Evolutionary conservation across 1,284 basidiomycete genomes (phyloP), one percentile per base, ranked within the genome.

Genomic region (Ustilago lituana): DNA sequence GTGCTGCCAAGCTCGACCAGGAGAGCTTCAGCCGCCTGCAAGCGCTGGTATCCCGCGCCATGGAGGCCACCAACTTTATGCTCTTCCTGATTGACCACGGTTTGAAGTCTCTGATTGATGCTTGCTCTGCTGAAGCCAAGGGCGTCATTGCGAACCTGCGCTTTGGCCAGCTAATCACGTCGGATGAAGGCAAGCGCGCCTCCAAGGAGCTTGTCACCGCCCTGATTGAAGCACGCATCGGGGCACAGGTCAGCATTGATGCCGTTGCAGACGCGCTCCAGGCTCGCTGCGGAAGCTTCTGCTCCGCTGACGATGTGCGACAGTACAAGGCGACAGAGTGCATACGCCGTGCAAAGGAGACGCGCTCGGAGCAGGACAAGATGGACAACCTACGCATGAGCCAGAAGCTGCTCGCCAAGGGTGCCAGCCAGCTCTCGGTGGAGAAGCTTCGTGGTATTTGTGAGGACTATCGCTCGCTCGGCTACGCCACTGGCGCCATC

Each of bases 321-420:
- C 85, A 97, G 45, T 98, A 98, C 86, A 98, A 98, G 91, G 95
- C 95, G 1, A 91, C 93, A 79, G 96, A 99, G 83, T 92, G 90
- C 73, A 87, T 97, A 39, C 90, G 93, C 7, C 91, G 91, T 74
- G 94, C 96, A 22, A 89, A 91, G 43, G 92, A 94, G 80, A 89
- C 91, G 14, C 86, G 87, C 45, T 90, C 89, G 77, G 47, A 87
- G 89, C 72, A 68, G 33, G 48, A 60, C 22, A 47, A 59, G 44
- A 37, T 41, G 33, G 66, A 56, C 35, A 53, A 59, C 31, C 62
- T 64, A 56, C 55, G 39, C 17, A 36, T 62, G 46, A 68, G 61
- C 22, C 35, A 74, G 38, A 65, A 92, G 46, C 83, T 98, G 44
- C 96, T 97, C 82, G 87, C 86, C 47, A 93, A 93, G 80, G 93